A percentile compares a stretch with the other conserved stretches of the same genome.
Conservation (phyloP, 1,284 basidiomycete species). For the Lignosus rhinocerotis region DNA sequence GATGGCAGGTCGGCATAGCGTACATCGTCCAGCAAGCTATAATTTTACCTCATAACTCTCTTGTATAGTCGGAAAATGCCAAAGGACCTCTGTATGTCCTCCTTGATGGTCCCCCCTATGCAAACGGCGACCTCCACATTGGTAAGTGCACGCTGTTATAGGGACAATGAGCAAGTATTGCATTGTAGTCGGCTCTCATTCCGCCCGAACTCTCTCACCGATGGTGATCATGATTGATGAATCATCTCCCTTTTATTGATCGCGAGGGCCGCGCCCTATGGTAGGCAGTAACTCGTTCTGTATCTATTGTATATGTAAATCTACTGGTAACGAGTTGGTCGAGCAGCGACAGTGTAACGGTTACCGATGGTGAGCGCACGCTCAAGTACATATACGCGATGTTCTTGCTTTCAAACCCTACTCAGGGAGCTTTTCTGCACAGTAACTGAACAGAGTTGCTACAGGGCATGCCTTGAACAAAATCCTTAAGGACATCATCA, state of each 20-base stretch:
- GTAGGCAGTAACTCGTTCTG: too few relatives aligned
- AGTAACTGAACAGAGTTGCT: background rate
- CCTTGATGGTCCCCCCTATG: constrained; percentile 98
- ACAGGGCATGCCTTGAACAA: constrained; percentile 96
- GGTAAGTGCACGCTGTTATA: constrained; percentile 49
- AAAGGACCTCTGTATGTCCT: constrained; percentile 77
- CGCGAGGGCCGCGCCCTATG: too few relatives aligned
- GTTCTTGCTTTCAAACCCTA: background rate
- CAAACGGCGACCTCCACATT: constrained; percentile 95
- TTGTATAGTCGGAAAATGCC: constrained; percentile 60
- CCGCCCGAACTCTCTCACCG: background rate
- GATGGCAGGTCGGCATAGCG: constrained; percentile 71
- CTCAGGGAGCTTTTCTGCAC: background rate
- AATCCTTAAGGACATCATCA: constrained; percentile 95
- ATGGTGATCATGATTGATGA: too few relatives aligned
- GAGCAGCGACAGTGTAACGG: too few relatives aligned
- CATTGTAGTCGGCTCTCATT: background rate
- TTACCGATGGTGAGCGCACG: background rate
- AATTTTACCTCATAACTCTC: constrained; percentile 4
- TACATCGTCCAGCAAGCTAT: background rate
- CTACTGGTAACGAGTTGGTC: too few relatives aligned
- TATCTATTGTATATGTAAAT: too few relatives aligned
- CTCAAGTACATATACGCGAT: too few relatives aligned
- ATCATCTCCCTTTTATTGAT: too few relatives aligned
- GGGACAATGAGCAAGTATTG: background rate